These are phyloP conservation scores for Ogataea neopini DNA, from an alignment of 805 yeast species.

Conservation along the genomic window DNA sequence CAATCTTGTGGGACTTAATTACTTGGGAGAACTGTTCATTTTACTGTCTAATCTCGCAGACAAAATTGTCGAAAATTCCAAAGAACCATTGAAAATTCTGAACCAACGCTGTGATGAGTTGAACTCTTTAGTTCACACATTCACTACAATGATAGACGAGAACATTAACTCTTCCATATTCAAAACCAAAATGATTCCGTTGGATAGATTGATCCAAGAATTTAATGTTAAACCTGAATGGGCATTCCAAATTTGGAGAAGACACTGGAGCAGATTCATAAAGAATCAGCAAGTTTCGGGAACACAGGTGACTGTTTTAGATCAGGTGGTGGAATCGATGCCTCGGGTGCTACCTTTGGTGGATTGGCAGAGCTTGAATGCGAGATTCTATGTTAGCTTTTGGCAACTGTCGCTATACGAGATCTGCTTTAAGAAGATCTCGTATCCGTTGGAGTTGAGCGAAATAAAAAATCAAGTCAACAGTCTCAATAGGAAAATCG, in stretches of 20 bases:
- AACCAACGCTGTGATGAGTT: conserved; percentile 75
- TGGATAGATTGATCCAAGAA: conserved; percentile 41
- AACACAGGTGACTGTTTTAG: conserved; percentile 12
- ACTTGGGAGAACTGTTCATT: conserved; percentile 64
- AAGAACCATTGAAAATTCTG: conserved; percentile 61
- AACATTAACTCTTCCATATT: conserved; percentile 43
- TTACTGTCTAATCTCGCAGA: conserved; percentile 53
- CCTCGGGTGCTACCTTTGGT: conserved; percentile 16
- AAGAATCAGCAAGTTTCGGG: conserved; percentile 23
- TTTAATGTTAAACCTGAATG: conserved; percentile 55
- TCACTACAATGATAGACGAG: conserved; percentile 56
- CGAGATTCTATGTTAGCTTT: conserved; percentile 56
- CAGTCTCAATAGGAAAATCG: conserved; percentile 39
- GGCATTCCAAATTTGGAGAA: conserved; percentile 82
- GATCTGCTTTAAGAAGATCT: conserved; percentile 50
- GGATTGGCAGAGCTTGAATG: conserved; percentile 34
- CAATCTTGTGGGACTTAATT: conserved; percentile 43
- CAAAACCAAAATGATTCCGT: conserved; percentile 38
- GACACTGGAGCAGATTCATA: conserved; percentile 34
- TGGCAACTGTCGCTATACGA: conserved; percentile 79
- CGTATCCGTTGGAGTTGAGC: conserved; percentile 50
- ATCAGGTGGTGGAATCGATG: conserved; percentile 18
- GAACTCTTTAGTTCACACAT: conserved; percentile 63
- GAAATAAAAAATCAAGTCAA: conserved; percentile 40
- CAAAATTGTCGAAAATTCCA: conserved; percentile 40